These are phyloP conservation scores for Lophiostoma macrostomum DNA, from an alignment of 495 filamentous ascomycete genomes.

Conservation along the genomic window DNA sequence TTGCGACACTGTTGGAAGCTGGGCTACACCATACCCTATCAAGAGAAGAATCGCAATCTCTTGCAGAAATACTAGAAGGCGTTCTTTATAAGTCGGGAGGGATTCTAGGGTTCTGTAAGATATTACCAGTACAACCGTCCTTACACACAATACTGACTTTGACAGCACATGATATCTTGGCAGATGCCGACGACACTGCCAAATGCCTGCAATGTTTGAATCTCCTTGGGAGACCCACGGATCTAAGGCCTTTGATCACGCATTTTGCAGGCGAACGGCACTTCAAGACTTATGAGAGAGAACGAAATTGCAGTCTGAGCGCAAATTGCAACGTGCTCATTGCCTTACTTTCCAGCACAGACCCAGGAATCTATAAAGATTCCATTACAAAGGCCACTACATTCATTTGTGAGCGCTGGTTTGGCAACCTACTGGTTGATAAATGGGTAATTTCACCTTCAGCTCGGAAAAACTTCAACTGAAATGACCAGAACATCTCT, in stretches of 20 bases:
- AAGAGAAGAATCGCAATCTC: too few species aligned
- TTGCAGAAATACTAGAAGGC: too few species aligned
- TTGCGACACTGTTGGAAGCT: neutral
- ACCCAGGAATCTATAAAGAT: neutral
- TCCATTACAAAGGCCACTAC: neutral
- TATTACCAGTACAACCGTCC: neutral
- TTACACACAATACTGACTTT: too few species aligned
- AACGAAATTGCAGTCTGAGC: conserved; percentile 5
- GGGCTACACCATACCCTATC: too few species aligned
- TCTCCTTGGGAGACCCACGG: neutral
- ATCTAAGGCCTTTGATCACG: neutral
- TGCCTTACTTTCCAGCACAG: neutral
- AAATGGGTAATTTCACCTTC: conserved; percentile 14
- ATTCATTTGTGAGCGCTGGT: conserved; percentile 2
- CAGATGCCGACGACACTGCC: conserved; percentile 52
- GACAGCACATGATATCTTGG: conserved; percentile 34
- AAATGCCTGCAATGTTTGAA: conserved; percentile 28
- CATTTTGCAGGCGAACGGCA: neutral
- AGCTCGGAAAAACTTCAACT: neutral
- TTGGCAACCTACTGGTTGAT: neutral
- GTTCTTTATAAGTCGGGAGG: neutral
- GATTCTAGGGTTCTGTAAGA: neutral
- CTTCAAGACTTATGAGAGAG: conserved; percentile 8
- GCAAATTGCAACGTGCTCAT: conserved; percentile 18
- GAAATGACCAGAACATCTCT: conserved; percentile 4